phyloP scores from a whole-genome alignment of 78 protist genomes.

The Cavenderia fasciculata region DNA sequence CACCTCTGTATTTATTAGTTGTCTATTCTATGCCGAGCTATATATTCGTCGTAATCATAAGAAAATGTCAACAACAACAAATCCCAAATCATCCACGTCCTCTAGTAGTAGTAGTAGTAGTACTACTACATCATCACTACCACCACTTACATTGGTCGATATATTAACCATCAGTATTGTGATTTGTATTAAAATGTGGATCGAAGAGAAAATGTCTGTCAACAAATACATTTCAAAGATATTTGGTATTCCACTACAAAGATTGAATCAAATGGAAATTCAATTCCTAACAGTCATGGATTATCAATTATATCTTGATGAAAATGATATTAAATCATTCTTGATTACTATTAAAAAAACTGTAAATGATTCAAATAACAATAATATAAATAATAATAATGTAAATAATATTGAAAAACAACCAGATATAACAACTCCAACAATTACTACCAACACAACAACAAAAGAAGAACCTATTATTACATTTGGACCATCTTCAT shows the following conservation, averaged over 20 bases:
- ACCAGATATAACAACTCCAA: no score
- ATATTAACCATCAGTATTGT: conserved; percentile 30
- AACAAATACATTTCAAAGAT: conserved; percentile 62
- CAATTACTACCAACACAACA: no score
- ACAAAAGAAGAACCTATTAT: not conserved
- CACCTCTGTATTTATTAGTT: conserved; percentile 26
- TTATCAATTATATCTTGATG: conserved; percentile 60
- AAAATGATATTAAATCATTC: conserved; percentile 37
- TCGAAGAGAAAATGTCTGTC: conserved; percentile 72
- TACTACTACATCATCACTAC: no score
- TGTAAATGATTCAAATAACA: not conserved
- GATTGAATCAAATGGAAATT: conserved; percentile 25
- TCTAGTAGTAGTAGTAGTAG: no score
- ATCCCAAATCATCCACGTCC: not conserved
- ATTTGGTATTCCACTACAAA: conserved; percentile 20
- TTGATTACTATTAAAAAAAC: conserved; percentile 39
- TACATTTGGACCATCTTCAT: not conserved
- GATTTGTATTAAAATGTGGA: conserved; percentile 59
- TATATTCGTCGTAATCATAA: not conserved
- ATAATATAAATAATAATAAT: not conserved
- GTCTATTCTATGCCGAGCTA: conserved; percentile 55
- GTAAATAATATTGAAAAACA: not conserved
- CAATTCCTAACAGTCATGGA: conserved; percentile 22
- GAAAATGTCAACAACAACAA: not conserved
- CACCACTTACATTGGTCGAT: conserved; percentile 16